phyloP scores from a whole-genome alignment of 2,329 filamentous ascomycete genomes.

The Colletotrichum abscissum region DNA sequence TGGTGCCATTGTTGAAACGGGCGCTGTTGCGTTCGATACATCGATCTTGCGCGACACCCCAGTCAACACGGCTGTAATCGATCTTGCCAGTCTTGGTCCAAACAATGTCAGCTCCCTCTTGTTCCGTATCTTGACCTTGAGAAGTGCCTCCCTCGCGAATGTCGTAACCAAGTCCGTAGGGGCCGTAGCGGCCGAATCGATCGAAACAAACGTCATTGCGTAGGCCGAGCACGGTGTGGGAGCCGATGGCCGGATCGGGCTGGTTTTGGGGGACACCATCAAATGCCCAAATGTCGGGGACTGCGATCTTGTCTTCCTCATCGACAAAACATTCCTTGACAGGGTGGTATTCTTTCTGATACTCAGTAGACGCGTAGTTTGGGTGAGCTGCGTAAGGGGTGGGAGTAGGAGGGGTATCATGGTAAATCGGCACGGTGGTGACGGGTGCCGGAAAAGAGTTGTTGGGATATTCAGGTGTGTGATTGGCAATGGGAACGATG shows the following conservation, averaged over 20 bases:
- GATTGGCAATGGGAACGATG: slow-evolving; percentile 71
- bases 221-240: slow-evolving; percentile 78
- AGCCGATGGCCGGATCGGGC: slow-evolving; percentile 82
- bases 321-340: slow-evolving; percentile 75
- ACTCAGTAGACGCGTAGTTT: slow-evolving; percentile 71
- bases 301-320: slow-evolving; percentile 63
- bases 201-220: slow-evolving; percentile 88
- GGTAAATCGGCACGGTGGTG: slow-evolving; percentile 46
- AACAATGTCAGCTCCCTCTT: slow-evolving; percentile 71
- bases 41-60: slow-evolving; percentile 63
- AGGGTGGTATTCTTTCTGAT: slow-evolving; percentile 62
- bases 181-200: slow-evolving; percentile 83
- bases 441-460: slow-evolving; percentile 46
- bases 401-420: slow-evolving; percentile 51
- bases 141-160: slow-evolving; percentile 76
- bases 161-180: slow-evolving; percentile 88
- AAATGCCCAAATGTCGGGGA: slow-evolving; percentile 75
- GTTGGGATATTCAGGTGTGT: slow-evolving; percentile 80
- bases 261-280: slow-evolving; percentile 79
- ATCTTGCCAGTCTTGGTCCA: slow-evolving; percentile 67
- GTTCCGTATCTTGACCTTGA: slow-evolving; percentile 79
- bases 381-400: slow-evolving; percentile 70
- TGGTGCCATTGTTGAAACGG: slow-evolving; percentile 65
- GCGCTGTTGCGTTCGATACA: slow-evolving; percentile 71
- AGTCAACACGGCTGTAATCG: slow-evolving; percentile 66